phyloP scores from a whole-genome alignment of 2,329 filamentous ascomycete genomes.

The Didymella pinodella region DNA sequence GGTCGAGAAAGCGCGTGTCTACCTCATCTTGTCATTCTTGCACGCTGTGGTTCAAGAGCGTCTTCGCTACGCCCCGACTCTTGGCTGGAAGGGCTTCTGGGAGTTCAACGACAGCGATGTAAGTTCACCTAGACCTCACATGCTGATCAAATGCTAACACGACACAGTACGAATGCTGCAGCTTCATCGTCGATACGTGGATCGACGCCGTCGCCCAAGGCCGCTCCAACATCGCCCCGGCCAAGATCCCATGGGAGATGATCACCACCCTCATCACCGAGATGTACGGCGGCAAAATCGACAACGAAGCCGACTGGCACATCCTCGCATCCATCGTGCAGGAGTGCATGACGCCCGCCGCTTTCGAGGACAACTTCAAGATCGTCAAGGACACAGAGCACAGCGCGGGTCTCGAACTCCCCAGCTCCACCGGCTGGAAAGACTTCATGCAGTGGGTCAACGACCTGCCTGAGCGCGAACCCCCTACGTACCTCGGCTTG shows the following conservation, averaged over 20 bases:
- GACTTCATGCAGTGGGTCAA: slow-evolving; percentile 95
- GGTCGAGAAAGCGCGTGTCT: slow-evolving; percentile 88
- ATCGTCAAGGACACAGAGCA: slow-evolving; percentile 71
- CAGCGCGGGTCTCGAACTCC: slow-evolving; percentile 73
- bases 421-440: slow-evolving; percentile 79
- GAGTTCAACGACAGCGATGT: slow-evolving; percentile 99
- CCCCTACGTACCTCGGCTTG: slow-evolving; percentile 91
- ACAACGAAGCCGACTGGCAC: slow-evolving; percentile 84
- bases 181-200: slow-evolving; percentile 96
- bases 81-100: slow-evolving; percentile 99
- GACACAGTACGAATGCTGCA: slow-evolving; percentile 89
- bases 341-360: slow-evolving; percentile 81
- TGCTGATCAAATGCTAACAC: slow-evolving; percentile 41
- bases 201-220: slow-evolving; percentile 81
- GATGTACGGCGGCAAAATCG: slow-evolving; percentile 98
- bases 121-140: slow-evolving; percentile 58
- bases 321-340: slow-evolving; percentile 77
- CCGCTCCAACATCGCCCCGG: slow-evolving; percentile 89
- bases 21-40: slow-evolving; percentile 89
- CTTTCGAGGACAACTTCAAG: slow-evolving; percentile 92
- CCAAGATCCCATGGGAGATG: slow-evolving; percentile 97
- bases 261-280: slow-evolving; percentile 88
- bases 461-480: slow-evolving; percentile 89
- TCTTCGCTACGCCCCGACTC: slow-evolving; percentile 87
- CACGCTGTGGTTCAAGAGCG: slow-evolving; percentile 96